Evolutionary conservation across 2,329 filamentous ascomycete genomes (phyloP).

Genomic region (Colletotrichum sp.): DNA sequence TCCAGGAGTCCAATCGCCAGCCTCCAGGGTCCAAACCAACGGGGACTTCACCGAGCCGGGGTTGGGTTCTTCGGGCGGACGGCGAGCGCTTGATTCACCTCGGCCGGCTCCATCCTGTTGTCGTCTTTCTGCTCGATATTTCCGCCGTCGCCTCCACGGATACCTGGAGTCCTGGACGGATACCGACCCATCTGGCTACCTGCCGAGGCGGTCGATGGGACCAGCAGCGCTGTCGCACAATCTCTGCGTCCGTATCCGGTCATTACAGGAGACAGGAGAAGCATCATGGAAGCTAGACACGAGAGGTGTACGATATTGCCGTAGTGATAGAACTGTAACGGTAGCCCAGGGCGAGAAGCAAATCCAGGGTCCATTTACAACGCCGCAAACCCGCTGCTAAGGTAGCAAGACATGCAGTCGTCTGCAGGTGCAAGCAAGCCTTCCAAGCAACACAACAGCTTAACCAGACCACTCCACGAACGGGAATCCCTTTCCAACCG

Average conservation of each 20-base stretch:
- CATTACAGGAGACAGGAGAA: background rate
- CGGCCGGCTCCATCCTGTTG: background rate
- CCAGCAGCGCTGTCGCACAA: background rate
- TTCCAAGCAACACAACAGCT: background rate
- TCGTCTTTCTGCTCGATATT: background rate
- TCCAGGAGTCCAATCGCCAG: background rate
- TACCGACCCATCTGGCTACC: background rate
- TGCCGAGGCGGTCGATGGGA: background rate
- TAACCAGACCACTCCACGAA: background rate
- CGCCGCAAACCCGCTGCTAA: constrained; percentile 8
- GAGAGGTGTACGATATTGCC: background rate
- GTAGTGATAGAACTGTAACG: background rate
- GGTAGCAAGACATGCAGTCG: background rate
- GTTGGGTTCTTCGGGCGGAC: background rate
- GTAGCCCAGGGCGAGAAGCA: background rate
- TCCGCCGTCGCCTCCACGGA: background rate
- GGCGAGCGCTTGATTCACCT: background rate
- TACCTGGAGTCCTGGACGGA: background rate
- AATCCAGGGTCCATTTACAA: constrained; percentile 17
- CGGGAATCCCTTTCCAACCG: background rate
- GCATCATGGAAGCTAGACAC: background rate
- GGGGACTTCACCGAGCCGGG: background rate
- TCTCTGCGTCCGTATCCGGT: background rate
- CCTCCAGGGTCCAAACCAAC: background rate
- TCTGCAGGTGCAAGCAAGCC: background rate